Percentiles rank a stretch among this genome's conserved stretches.
Evolutionary conservation across 768 basidiomycete genomes (phyloP).

Genomic region (Mrakia blollopis): DNA sequence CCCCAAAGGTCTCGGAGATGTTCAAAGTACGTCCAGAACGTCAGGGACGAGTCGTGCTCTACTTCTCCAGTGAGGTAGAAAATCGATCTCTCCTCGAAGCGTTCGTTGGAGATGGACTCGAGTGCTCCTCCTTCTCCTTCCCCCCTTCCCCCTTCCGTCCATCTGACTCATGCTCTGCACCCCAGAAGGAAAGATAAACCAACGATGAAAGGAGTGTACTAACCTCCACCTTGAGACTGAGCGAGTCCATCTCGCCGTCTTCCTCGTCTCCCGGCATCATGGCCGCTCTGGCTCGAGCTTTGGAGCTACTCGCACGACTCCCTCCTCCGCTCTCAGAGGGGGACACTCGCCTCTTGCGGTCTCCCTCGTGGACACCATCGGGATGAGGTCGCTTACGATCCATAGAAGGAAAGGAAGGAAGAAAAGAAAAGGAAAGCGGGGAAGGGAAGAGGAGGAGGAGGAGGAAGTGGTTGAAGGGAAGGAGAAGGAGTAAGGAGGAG

Average conservation of each 20-base stretch:
- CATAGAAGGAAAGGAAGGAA: not conserved
- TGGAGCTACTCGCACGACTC: not conserved
- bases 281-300: not conserved
- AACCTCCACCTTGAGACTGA: constrained; percentile 27
- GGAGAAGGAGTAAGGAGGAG: not conserved
- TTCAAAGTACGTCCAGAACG: not conserved
- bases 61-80: not conserved
- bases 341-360: constrained; percentile 12
- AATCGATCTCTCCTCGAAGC: too few relatives aligned
- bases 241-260: constrained; percentile 22
- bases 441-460: not conserved
- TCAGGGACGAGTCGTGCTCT: not conserved
- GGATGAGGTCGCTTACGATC: constrained; percentile 20
- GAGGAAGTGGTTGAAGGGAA: not conserved
- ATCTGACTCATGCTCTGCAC: not conserved
- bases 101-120: too few relatives aligned
- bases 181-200: too few relatives aligned
- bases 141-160: not conserved
- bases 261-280: constrained; percentile 21
- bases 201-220: not conserved
- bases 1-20: not conserved
- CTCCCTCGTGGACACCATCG: not conserved
- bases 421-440: not conserved
- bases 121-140: too few relatives aligned
- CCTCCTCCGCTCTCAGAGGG: not conserved